phyloP scores from a whole-genome alignment of 75 land plant species.

The Larix kaempferi region DNA sequence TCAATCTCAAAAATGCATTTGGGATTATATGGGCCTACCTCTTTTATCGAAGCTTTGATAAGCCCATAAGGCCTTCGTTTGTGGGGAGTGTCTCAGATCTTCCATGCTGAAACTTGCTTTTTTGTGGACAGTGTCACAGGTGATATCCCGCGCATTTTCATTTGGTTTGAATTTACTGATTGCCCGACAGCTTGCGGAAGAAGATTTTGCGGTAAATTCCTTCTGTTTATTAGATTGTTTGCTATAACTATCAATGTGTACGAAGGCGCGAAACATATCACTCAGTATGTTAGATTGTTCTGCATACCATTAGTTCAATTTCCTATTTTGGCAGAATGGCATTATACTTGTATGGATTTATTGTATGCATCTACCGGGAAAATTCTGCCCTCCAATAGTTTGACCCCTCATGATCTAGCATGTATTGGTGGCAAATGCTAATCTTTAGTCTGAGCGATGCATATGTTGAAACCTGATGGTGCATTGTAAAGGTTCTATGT shows the following conservation, averaged over 20 bases:
- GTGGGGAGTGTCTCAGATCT: no score
- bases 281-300: not conserved
- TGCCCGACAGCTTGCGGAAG: constrained; percentile 33
- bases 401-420: not conserved
- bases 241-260: not conserved
- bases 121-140: constrained; percentile 34
- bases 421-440: not conserved
- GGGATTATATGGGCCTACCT: not conserved
- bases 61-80: not conserved
- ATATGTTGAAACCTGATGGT: not conserved
- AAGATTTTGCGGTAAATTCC: constrained; percentile 37
- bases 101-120: not conserved
- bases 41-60: not conserved
- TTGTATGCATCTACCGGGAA: not conserved
- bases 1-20: not conserved
- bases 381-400: not conserved
- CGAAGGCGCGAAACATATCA: not conserved
- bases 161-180: constrained; percentile 37
- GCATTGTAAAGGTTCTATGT: not conserved
- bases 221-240: not conserved
- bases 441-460: not conserved
- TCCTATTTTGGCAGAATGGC: not conserved
- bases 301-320: not conserved
- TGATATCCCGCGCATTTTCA: constrained; percentile 30
- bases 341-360: not conserved